Evolutionary conservation across 2,329 filamentous ascomycete species (phyloP).

Genomic region (Rasamsonia emersonii): DNA sequence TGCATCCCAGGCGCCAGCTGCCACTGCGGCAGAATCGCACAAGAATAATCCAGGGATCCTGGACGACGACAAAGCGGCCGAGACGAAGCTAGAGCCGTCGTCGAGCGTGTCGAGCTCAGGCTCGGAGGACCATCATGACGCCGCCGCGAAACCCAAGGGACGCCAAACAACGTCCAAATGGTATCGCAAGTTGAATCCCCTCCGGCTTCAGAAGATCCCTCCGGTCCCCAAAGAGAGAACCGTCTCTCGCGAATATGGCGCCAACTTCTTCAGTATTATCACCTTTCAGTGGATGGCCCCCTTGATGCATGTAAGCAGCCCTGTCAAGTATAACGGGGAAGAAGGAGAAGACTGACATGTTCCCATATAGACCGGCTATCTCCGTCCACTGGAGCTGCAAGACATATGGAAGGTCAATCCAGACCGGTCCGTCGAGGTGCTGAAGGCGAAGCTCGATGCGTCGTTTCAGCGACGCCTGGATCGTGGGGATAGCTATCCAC

Average conservation of each 20-base stretch:
- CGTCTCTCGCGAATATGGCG: slow-evolving; percentile 61
- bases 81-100: slow-evolving; percentile 8
- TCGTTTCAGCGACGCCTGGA: slow-evolving; percentile 62
- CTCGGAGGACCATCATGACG: slow-evolving; percentile 8
- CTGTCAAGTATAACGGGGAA: slow-evolving; percentile 9
- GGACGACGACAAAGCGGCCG: not conserved
- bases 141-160: slow-evolving; percentile 4
- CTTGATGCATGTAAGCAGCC: slow-evolving; percentile 63
- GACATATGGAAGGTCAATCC: slow-evolving; percentile 91
- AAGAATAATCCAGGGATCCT: not conserved
- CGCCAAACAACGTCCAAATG: slow-evolving; percentile 21
- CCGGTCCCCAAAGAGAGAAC: slow-evolving; percentile 46
- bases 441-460: slow-evolving; percentile 57
- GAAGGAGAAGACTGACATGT: slow-evolving; percentile 9
- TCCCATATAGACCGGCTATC: slow-evolving; percentile 62
- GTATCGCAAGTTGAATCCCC: slow-evolving; percentile 35
- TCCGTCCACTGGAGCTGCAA: slow-evolving; percentile 68
- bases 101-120: slow-evolving; percentile 7
- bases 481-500: slow-evolving; percentile 61
- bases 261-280: slow-evolving; percentile 63
- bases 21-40: not conserved
- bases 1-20: slow-evolving; percentile 1
- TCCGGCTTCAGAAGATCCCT: slow-evolving; percentile 42
- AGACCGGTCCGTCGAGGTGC: slow-evolving; percentile 59
- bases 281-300: slow-evolving; percentile 88